Evolutionary conservation across 257 asterid species (phyloP), one percentile per base, ranked within the genome.

Genomic region (Ajuga chamaepitys): DNA sequence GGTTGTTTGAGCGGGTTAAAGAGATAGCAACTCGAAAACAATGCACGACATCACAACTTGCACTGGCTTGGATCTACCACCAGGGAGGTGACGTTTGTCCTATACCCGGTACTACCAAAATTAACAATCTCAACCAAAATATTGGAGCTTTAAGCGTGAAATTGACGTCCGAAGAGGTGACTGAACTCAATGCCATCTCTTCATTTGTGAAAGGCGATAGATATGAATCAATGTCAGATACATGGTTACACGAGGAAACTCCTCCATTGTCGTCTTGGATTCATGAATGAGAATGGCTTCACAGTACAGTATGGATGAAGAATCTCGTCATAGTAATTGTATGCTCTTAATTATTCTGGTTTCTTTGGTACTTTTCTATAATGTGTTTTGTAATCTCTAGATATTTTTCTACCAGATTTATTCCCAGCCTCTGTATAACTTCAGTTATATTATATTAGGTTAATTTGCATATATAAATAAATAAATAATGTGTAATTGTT

Each of bases 41-140:
- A 4, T 71, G 76, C 66, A 63, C 66, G 9, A 22, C 76, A 0
- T 63, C 76, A 2, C 76, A 71, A 55, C 61, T 71, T 44, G 76
- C 70, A n/a, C 45, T 67, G 12, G 79, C 79, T 4, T 77, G 82
- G 82, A 57, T 77, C 35, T 69, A 69, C 41, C 77, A 73, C 40
- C 76, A 30, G 37, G 37, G 37, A 30, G 7, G 4, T 30, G 37
- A 30, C 7, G 37, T 30, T 5, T 30, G 37, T 24, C 72, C 72
- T 3, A 67, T 30, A 52, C 76, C 58, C 0, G 73, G 82, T 63
- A 77, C 82, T 28, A 77, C 79, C 52, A 74, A 62, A 58, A 61
- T 55, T 16, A 30, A 60, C 5, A 77, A 77, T 52, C 52, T 77
- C 34, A 41, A 73, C 7, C 64, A 77, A n/a, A 77, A 77, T 14